Percentiles rank a stretch among this genome's conserved stretches.
These are phyloP conservation scores for Chlorella sp. DNA, from an alignment of 139 green algal genomes.

Conservation along the genomic window DNA sequence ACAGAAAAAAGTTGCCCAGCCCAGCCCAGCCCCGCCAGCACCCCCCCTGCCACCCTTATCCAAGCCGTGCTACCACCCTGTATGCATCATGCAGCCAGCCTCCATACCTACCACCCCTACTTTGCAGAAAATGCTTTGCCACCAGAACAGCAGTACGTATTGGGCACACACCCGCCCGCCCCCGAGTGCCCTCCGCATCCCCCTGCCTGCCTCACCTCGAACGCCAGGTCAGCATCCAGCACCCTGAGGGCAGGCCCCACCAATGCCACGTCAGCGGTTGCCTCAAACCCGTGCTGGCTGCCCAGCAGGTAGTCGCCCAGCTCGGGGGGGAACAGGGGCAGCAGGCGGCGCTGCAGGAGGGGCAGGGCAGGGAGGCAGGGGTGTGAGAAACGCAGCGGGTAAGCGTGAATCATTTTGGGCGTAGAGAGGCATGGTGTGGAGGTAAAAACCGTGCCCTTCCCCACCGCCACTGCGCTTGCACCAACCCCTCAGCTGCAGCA, in stretches of 20 bases:
- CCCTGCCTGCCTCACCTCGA: constrained; percentile 24
- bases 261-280: constrained; percentile 53
- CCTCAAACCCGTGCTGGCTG: constrained; percentile 48
- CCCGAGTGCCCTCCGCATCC: no score
- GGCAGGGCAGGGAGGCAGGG: background rate
- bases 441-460: no score
- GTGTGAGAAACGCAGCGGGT: background rate
- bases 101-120: background rate
- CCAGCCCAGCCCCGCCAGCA: no score
- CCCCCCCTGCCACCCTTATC: no score
- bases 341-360: constrained; percentile 42
- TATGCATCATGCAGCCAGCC: no score
- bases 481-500: background rate
- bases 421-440: background rate
- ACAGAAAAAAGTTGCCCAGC: no score
- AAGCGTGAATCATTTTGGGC: background rate
- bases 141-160: no score
- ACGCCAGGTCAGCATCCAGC: constrained; percentile 69
- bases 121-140: no score
- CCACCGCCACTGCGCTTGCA: no score
- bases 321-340: constrained; percentile 61
- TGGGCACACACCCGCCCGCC: no score
- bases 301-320: constrained; percentile 67
- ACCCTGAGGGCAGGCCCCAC: constrained; percentile 61
- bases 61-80: no score